Percentiles rank a stretch among this genome's conserved stretches.
phyloP scores from a whole-genome alignment of 23 red algal genomes.

The Porphyridium purpureum region DNA sequence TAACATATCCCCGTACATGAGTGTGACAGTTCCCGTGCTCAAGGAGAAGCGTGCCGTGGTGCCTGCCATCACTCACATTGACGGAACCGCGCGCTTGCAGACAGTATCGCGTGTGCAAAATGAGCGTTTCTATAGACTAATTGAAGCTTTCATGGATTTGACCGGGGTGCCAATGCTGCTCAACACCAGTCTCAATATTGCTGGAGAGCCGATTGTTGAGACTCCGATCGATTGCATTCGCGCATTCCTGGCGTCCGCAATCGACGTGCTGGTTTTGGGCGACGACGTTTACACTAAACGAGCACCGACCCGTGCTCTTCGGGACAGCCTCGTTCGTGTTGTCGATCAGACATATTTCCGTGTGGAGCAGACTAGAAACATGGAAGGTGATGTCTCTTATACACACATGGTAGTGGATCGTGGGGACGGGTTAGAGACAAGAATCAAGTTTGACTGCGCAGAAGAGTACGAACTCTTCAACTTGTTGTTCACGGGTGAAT shows the following conservation, averaged over 20 bases:
- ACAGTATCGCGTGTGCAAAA: conserved; percentile 17
- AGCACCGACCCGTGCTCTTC: too few species aligned
- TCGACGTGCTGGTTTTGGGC: conserved; percentile 48
- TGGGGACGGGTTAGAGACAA: too few species aligned
- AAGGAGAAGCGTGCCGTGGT: neutral
- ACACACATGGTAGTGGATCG: too few species aligned
- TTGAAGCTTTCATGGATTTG: conserved; percentile 9
- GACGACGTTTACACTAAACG: too few species aligned
- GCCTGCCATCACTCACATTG: conserved; percentile 30
- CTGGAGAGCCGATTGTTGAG: conserved; percentile 68
- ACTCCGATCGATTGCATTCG: conserved; percentile 42
- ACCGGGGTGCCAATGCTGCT: conserved; percentile 47
- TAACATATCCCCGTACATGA: conserved; percentile 29
- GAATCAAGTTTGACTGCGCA: too few species aligned
- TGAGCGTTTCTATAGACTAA: conserved; percentile 11
- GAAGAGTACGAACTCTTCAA: too few species aligned
- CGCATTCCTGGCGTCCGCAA: conserved; percentile 25
- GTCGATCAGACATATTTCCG: too few species aligned
- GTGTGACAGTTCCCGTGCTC: conserved; percentile 8
- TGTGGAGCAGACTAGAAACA: too few species aligned
- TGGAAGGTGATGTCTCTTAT: too few species aligned
- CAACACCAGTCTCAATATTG: conserved; percentile 74
- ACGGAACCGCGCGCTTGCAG: conserved; percentile 46
- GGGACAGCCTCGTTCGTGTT: too few species aligned
- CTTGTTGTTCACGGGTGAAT: too few species aligned